These are phyloP conservation scores for Phoma herbarum DNA, from an alignment of 2,329 filamentous ascomycete species.

Conservation along the genomic window DNA sequence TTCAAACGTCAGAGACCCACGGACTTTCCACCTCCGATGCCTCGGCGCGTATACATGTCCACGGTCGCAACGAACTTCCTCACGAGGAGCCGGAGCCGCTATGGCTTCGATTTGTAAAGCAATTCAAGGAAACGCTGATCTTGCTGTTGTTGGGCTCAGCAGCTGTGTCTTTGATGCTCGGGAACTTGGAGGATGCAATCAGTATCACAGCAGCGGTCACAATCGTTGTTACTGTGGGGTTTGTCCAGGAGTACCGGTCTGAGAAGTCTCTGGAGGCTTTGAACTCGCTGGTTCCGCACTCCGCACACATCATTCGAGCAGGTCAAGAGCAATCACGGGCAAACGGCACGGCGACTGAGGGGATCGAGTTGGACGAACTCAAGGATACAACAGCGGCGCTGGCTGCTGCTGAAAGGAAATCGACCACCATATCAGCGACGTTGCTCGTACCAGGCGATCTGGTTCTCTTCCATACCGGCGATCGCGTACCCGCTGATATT, in stretches of 20 bases:
- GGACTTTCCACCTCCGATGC: slow-evolving; percentile 86
- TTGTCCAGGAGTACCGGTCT: slow-evolving; percentile 96
- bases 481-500: slow-evolving; percentile 95
- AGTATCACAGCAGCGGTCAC: slow-evolving; percentile 96
- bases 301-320: slow-evolving; percentile 87
- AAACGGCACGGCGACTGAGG: slow-evolving; percentile 38
- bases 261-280: slow-evolving; percentile 97
- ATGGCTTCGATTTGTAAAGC: slow-evolving; percentile 93
- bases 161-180: slow-evolving; percentile 85
- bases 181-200: slow-evolving; percentile 92
- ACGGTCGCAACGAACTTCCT: slow-evolving; percentile 93
- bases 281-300: slow-evolving; percentile 92
- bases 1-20: slow-evolving; percentile 83
- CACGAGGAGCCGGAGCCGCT: slow-evolving; percentile 93
- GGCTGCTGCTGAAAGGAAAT: slow-evolving; percentile 73
- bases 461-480: slow-evolving; percentile 92
- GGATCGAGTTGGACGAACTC: slow-evolving; percentile 60
- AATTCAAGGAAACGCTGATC: slow-evolving; percentile 96
- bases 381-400: slow-evolving; percentile 67
- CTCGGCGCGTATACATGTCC: slow-evolving; percentile 76
- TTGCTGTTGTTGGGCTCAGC: slow-evolving; percentile 90
- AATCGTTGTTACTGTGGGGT: slow-evolving; percentile 95
- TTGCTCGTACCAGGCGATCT: slow-evolving; percentile 92
- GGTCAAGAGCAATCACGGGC: slow-evolving; percentile 35
- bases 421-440: slow-evolving; percentile 84